Percentiles rank a stretch among this genome's conserved stretches.
Evolutionary conservation across 2,329 filamentous ascomycete species (phyloP).

Genomic region (Colletotrichum musae): DNA sequence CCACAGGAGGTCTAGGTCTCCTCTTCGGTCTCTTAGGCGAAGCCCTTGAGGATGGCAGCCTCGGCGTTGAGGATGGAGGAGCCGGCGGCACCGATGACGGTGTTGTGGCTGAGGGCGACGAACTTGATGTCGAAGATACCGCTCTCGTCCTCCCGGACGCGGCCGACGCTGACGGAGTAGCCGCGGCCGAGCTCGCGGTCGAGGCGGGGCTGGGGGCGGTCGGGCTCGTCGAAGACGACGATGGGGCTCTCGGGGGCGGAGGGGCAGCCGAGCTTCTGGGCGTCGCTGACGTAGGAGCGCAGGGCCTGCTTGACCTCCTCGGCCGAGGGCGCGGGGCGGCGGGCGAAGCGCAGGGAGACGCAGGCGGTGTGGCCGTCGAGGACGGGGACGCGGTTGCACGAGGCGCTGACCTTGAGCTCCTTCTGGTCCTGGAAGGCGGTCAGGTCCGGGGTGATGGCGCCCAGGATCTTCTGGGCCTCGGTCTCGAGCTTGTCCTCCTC

Average conservation of each 20-base stretch:
- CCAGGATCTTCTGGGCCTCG: slow-evolving; percentile 95
- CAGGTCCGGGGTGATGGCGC: slow-evolving; percentile 77
- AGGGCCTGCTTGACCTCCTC: slow-evolving; percentile 85
- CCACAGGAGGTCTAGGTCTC: background rate
- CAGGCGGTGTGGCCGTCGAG: slow-evolving; percentile 97
- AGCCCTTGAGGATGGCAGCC: slow-evolving; percentile 91
- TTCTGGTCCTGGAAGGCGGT: slow-evolving; percentile 84
- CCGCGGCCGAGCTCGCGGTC: slow-evolving; percentile 89
- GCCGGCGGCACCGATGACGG: slow-evolving; percentile 95
- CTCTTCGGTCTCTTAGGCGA: slow-evolving; percentile 65
- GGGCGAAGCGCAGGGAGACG: slow-evolving; percentile 86
- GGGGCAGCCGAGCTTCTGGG: slow-evolving; percentile 85
- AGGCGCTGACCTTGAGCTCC: slow-evolving; percentile 82
- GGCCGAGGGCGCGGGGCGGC: slow-evolving; percentile 79
- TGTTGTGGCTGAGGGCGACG: slow-evolving; percentile 88
- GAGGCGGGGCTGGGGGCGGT: slow-evolving; percentile 91
- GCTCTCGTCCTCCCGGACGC: slow-evolving; percentile 87
- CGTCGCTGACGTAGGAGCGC: slow-evolving; percentile 85
- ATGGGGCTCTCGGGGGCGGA: slow-evolving; percentile 88
- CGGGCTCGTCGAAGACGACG: slow-evolving; percentile 88
- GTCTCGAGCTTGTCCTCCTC: slow-evolving; percentile 98
- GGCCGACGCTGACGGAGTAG: slow-evolving; percentile 92
- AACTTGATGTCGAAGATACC: slow-evolving; percentile 97
- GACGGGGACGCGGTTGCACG: slow-evolving; percentile 95
- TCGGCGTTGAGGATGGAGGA: slow-evolving; percentile 96